Conservation (phyloP, 805 yeast genomes). For the Ogataea nitratoaversa region DNA sequence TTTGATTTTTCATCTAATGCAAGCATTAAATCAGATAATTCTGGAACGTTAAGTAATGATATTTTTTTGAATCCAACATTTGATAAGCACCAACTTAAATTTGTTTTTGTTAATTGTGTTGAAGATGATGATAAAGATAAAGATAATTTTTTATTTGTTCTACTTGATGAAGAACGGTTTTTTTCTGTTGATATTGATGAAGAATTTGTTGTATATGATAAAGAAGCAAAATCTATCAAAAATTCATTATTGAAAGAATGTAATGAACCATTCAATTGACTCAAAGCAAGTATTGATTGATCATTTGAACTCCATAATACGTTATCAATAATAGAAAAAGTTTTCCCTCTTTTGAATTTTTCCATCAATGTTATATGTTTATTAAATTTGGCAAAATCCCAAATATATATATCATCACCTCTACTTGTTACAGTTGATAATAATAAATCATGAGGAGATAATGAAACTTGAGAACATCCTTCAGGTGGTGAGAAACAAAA, state of each 20-base stretch:
- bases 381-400: slow-evolving; percentile 57
- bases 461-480: slow-evolving; percentile 55
- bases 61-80: slow-evolving; percentile 23
- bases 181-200: no score
- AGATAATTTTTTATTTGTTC: slow-evolving; percentile 11
- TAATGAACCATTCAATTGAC: slow-evolving; percentile 51
- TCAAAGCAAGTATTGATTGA: slow-evolving; percentile 44
- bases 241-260: slow-evolving; percentile 55
- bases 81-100: slow-evolving; percentile 52
- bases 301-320: slow-evolving; percentile 51
- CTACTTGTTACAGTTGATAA: slow-evolving; percentile 49
- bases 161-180: not conserved
- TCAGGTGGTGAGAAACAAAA: slow-evolving; percentile 53
- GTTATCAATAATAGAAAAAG: slow-evolving; percentile 48
- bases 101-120: no score
- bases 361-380: slow-evolving; percentile 51
- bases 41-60: slow-evolving; percentile 3
- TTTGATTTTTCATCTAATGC: slow-evolving; percentile 24
- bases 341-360: slow-evolving; percentile 58
- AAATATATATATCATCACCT: slow-evolving; percentile 60
- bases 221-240: slow-evolving; percentile 12
- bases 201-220: not conserved
- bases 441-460: slow-evolving; percentile 58
- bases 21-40: slow-evolving; percentile 15
- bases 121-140: no score